Percentiles rank a stretch among this genome's conserved stretches.
phyloP scores from a whole-genome alignment of 1,284 basidiomycete genomes.

The Microbotryum scabiosae region DNA sequence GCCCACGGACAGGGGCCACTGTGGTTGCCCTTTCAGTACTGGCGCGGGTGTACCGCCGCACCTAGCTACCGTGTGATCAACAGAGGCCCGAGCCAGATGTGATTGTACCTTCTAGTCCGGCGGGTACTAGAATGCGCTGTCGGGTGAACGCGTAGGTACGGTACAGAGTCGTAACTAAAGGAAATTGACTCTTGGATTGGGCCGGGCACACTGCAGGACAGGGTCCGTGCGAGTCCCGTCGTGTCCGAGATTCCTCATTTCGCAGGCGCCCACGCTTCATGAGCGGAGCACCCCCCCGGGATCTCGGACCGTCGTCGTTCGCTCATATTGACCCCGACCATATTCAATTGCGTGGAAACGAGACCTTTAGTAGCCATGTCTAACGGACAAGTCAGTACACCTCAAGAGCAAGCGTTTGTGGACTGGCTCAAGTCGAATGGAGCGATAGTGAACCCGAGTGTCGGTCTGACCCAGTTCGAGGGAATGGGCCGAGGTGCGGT shows the following conservation, averaged over 20 bases:
- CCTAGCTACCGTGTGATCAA: too few species aligned
- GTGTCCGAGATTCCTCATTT: neutral
- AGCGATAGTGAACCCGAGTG: constrained; percentile 39
- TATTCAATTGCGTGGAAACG: neutral
- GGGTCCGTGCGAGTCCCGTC: neutral
- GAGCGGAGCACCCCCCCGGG: neutral
- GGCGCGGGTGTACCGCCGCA: too few species aligned
- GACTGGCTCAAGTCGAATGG: constrained; percentile 41
- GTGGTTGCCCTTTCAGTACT: too few species aligned
- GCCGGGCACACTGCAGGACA: neutral
- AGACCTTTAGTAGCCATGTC: neutral
- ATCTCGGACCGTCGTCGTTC: neutral
- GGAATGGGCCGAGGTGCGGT: constrained; percentile 61
- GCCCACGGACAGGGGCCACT: too few species aligned
- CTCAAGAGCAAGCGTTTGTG: constrained; percentile 34
- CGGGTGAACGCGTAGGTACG: too few species aligned
- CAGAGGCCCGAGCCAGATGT: too few species aligned
- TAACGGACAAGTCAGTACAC: neutral
- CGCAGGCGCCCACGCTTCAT: neutral
- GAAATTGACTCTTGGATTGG: neutral
- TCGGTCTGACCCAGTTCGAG: constrained; percentile 49
- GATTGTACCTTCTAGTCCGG: too few species aligned
- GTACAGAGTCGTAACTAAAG: too few species aligned
- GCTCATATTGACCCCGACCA: neutral
- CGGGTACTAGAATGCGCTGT: too few species aligned